phyloP scores from a whole-genome alignment of 2,329 filamentous ascomycete genomes.

The Pyricularia sp. region DNA sequence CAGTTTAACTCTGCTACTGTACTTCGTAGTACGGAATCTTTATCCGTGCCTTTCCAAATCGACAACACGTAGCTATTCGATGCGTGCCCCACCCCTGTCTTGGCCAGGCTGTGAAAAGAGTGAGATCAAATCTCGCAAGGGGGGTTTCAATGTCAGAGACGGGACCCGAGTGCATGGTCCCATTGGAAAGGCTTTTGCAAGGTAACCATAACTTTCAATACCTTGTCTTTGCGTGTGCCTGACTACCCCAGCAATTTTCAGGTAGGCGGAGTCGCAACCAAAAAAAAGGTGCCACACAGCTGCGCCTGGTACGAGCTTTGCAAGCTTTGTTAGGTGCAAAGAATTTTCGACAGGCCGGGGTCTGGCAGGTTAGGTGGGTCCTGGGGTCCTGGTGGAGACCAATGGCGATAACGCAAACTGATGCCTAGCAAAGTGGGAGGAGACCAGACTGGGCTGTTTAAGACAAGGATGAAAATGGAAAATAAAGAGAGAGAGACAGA shows the following conservation, averaged over 20 bases:
- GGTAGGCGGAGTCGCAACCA: not conserved
- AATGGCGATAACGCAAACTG: not conserved
- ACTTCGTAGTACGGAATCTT: too few species aligned
- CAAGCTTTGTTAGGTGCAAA: not conserved
- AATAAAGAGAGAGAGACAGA: not conserved
- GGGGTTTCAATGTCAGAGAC: not conserved
- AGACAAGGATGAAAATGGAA: not conserved
- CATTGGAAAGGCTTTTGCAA: not conserved
- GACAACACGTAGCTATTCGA: too few species aligned
- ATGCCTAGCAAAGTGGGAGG: not conserved
- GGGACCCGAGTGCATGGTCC: not conserved
- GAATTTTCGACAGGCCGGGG: not conserved
- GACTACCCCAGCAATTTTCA: not conserved
- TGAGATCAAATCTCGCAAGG: not conserved
- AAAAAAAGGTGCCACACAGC: not conserved
- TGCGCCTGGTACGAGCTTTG: not conserved
- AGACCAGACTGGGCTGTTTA: not conserved
- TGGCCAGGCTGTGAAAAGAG: too few species aligned
- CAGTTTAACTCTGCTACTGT: too few species aligned
- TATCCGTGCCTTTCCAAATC: too few species aligned
- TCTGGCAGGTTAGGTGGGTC: not conserved
- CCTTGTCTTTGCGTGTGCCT: not conserved
- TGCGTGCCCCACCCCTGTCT: too few species aligned
- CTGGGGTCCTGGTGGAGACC: not conserved
- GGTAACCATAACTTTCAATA: not conserved